Evolutionary conservation across 768 basidiomycete genomes (phyloP), one percentile per base, ranked within the genome.

Genomic region (Royoungia palumana): DNA sequence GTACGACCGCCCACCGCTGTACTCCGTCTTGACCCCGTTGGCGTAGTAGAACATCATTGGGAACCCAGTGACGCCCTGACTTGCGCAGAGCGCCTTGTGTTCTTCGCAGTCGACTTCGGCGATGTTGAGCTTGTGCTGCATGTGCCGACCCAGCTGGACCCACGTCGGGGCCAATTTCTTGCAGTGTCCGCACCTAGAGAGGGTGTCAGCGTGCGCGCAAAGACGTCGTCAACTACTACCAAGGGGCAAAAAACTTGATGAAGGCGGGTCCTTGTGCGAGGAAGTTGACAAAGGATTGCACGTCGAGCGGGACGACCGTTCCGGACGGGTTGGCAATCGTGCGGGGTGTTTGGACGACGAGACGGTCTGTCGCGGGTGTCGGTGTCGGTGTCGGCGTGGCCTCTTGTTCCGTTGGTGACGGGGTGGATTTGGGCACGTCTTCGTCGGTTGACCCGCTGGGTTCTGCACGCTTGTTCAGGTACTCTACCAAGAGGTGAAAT

Each of bases 101-200:
- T 74, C 80, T 16, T 97, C 95, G 60, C 95, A 99, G 62, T 99
- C 81, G 13, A 99, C 85, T 53, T 95, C 83, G 3, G 84, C 93
- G 9, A 99, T 71, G 34, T 80, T 86, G 25, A 94, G 72, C 41
- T 82, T 83, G 51, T 76, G 72, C 56, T 85, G 78, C 77, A 94
- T 82, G 19, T 72, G 70, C 41, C 70, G 67, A 0, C 89, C 94
- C 4, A 99, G 78, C 41, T 86, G 74, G 1, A 71, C 72, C 90
- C 93, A 98, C 0, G 73, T 76, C 44, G 85, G 93, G 1, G 90
- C 89, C 2, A 98, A 76, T 62, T 90, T 90, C 72, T 96, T 94
- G 78, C 95, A 99, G 69, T 98, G 94, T 5, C 89, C 89, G 64
- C 94, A 97, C 90, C 80, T 80, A 34, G 2, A 32, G 12, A 13